Percentiles rank a stretch among this genome's conserved stretches.
These are phyloP conservation scores for Inga laurina DNA, from an alignment of 306 rosid genomes.

Conservation along the genomic window DNA sequence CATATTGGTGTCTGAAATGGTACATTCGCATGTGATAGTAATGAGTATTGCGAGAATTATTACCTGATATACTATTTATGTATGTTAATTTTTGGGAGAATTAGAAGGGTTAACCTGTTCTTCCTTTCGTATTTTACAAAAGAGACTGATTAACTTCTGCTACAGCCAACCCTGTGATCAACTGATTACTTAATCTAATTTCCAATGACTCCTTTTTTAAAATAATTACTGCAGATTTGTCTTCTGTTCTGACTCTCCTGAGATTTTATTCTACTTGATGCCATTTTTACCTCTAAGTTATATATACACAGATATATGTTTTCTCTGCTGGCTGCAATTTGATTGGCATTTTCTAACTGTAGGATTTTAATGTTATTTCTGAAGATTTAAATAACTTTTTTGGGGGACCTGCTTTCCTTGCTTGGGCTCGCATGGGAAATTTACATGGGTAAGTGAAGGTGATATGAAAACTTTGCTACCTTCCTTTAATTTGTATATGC, in stretches of 20 bases:
- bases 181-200: background rate
- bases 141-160: background rate
- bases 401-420: slow-evolving; percentile 98
- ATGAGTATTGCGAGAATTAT: background rate
- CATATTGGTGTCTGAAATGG: background rate
- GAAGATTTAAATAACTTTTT: slow-evolving; percentile 74
- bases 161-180: background rate
- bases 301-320: background rate
- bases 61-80: background rate
- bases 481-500: slow-evolving; percentile 20
- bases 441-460: slow-evolving; percentile 80
- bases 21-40: background rate
- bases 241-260: background rate
- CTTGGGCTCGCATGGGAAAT: slow-evolving; percentile 99
- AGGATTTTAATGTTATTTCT: slow-evolving; percentile 77
- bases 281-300: slow-evolving; percentile 4
- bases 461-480: slow-evolving; percentile 13
- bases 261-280: slow-evolving; percentile 17
- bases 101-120: background rate
- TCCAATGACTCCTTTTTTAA: background rate
- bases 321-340: slow-evolving; percentile 31
- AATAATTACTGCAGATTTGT: background rate
- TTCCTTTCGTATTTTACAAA: background rate
- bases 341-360: slow-evolving; percentile 42
- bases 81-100: slow-evolving; percentile 3